Evolutionary conservation across 2,329 filamentous ascomycete species (phyloP), one percentile per base, ranked within the genome.

Genomic region (Penicillium sp.): DNA sequence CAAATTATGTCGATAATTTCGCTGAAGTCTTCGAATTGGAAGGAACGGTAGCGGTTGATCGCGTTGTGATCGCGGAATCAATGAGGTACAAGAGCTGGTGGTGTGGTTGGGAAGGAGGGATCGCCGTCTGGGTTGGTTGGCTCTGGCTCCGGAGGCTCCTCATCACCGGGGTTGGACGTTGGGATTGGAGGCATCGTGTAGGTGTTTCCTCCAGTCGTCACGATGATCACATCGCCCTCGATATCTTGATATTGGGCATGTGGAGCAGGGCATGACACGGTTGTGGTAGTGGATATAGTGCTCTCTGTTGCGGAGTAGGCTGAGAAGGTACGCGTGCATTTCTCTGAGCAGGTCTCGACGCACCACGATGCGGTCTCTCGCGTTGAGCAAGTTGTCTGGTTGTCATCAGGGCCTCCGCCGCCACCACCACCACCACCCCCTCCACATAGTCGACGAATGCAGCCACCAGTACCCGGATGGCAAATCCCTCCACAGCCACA

Each of bases 31-130:
- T 51, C 26, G 49, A 51, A 51, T 23, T 9, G n/a, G 49, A 51
- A 51, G 26, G 49, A 31, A 7, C 5, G 7, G 29, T 51, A 51
- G 29, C 49, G 49, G 49, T 11, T 11, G 49, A 31, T 11, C 5
- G 49, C 9, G 49, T 51, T 51, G 49, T 51, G 49, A 15, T 51
- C 49, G 17, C 49, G 49, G 49, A 51, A 51, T 6, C 49, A 51
- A 15, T 51, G 19, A 19, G 49, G 49, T 3, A 15, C 19, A 3
- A 13, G 9, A 15, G 26, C 49, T 31, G 49, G 49, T 9, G 26
- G 26, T 3, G 19, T 17, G 29, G 49, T 51, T 11, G 49, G 49
- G 29, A 35, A 17, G 29, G 49, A 5, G 1, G 49, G 49, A 15
- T 31, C n/a, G 26, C 26, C 15, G 49, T 51, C 19, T 3, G 45